Conservation (phyloP, 2,329 filamentous ascomycete species). For the Monilinia fructicola region DNA sequence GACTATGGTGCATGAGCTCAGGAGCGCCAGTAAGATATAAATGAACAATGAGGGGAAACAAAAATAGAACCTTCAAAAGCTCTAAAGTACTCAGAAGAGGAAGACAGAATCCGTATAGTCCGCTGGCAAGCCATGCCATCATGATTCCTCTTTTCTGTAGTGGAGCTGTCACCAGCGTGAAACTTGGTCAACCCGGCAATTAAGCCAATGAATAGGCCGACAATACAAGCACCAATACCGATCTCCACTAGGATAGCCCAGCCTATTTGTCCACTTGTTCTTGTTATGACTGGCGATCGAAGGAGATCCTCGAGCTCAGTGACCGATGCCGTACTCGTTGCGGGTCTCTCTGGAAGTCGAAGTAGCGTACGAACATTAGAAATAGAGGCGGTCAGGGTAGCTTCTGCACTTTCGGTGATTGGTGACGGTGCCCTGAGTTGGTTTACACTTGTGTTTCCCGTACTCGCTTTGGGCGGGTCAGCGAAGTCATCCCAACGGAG, state of each 20-base stretch:
- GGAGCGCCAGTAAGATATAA: neutral
- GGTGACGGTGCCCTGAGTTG: neutral
- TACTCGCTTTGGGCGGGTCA: too few species aligned
- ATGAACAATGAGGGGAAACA: neutral
- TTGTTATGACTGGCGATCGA: neutral
- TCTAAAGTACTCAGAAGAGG: neutral
- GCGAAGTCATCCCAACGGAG: neutral
- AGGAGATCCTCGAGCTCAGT: neutral
- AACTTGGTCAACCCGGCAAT: constrained; percentile 2
- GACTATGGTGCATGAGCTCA: rapidly evolving
- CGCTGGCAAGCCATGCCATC: constrained; percentile 7
- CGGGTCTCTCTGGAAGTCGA: neutral
- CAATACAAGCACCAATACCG: neutral
- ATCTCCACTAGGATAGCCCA: neutral
- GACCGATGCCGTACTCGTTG: neutral
- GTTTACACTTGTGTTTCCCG: neutral
- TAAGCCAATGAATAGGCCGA: constrained; percentile 3
- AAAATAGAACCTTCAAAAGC: constrained; percentile 1
- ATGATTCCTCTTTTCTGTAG: constrained; percentile 10
- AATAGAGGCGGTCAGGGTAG: neutral
- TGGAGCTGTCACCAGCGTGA: neutral
- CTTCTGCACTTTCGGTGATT: neutral
- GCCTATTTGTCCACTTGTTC: neutral
- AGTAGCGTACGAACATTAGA: neutral
- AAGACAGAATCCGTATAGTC: constrained; percentile 1